Base-by-base conservation (phyloP, 805 yeast genomes). In the Ogataea salicorniae region DNA sequence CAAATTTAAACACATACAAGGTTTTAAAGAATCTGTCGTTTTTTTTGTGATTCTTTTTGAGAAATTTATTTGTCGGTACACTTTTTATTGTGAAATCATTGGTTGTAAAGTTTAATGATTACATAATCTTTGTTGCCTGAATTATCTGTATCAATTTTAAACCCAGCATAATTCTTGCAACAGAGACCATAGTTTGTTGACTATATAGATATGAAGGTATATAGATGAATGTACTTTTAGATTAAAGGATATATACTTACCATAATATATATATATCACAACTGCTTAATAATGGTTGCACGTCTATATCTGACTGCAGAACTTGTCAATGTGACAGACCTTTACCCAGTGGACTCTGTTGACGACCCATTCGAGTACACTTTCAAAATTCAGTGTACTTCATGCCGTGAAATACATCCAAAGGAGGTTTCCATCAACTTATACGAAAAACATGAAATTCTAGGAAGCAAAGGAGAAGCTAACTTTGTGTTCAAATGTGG, bases 381-480 rank as follows among this genome's bases (percentile, higher is more conserved):
- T 1, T 88, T 92, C 68, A 75, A 72, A 47, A 73, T 90, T 15
- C 76, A 76, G 56, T 92, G 99, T 63, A 82, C 84, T 1, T 74
- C 77, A 37, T 92, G 99, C 67, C 79, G 91, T 52, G 95, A 87
- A 51, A 66, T 63, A 7, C 95, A 92, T 64, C 78, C 77, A 18
- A 87, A 89, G 55, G 79, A 80, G 15, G 77, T 89, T 29, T 72
- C 77, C 22, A 80, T 91, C 59, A 85, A 86, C 63, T 68, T 80
- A 47, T 78, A 75, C 54, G 96, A 84, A 54, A 66, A 70, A 43
- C 81, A 81, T 63, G 87, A 81, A 23, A 70, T 88, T 23, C 63
- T 76, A 1, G 89, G 87, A 0, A 79, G 91, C 39, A 76, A 82
- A 51, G 97, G 97, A 14, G 87, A 82, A 50, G 95, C 96, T 7